Base-by-base conservation (phyloP, 1,139 yeast genomes). In the Suhomyces taliae region DNA sequence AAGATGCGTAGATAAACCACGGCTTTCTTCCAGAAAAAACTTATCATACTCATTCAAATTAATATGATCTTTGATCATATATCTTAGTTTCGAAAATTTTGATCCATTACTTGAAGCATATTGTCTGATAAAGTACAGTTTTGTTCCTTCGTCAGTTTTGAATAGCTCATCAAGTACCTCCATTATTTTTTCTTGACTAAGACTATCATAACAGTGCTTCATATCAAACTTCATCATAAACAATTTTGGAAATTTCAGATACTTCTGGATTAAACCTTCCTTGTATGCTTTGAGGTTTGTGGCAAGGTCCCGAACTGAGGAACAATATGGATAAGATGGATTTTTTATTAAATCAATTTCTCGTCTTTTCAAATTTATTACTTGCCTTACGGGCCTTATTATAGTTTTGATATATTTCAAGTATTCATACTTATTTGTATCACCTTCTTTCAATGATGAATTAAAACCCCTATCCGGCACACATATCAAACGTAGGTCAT, bases 141-240 rank as follows among this genome's bases (percentile, higher is more conserved):
- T 58, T 7, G 56, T 57, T 4, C 50, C 54, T 0, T 50, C 45
- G 19, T 68, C 72, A 12, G 50, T 52, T 4, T 49, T 50, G 38
- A 67, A 68, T 39, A 64, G 64, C 15, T 53, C 50, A 6, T 60
- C 58, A 5, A 73, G 58, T 27, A 68, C 57, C 4, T 65, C 56
- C 3, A 73, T 51, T 1, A 86, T 77, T 46, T 70, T 70, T 0
- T 60, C 57, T 39, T 80, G 81, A 7, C 90, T 85, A 15, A 91
- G 71, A 4, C 84, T 79, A 58, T 93, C 98, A 60, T 85, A 93
- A 48, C 97, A 90, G 12, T 84, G 78, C 47, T 77, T 76, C 59
- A 89, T 82, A 61, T 93, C 99, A 59, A 90, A 87, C 56, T 88
- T 89, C 34, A 86, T 70, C 37, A 80, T 77, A 58, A 70, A 79